Conservation (phyloP, 2,329 filamentous ascomycete genomes). For the Fusarium sp. region DNA sequence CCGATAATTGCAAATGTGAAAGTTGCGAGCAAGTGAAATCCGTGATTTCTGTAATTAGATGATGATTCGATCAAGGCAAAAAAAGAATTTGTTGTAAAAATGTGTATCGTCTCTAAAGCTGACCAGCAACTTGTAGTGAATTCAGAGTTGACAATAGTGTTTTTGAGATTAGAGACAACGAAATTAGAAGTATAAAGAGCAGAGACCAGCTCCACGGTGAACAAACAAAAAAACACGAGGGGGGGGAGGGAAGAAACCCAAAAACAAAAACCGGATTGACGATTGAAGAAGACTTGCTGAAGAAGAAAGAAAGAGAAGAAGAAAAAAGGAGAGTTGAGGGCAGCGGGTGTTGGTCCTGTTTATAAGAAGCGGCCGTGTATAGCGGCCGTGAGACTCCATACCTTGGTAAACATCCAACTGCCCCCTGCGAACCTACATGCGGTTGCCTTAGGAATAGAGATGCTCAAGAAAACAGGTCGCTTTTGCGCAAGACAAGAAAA, state of each 20-base stretch:
- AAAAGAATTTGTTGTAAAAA: conserved; percentile 33
- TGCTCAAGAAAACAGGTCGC: conserved; percentile 7
- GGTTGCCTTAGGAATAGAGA: conserved; percentile 28
- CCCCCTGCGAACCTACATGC: conserved; percentile 5
- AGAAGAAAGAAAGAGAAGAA: conserved; percentile 59
- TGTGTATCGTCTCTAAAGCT: conserved; percentile 49
- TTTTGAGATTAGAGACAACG: conserved; percentile 44
- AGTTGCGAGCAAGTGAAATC: conserved; percentile 65
- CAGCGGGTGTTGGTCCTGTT: conserved; percentile 49
- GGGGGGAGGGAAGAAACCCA: conserved; percentile 50
- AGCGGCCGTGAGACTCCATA: conserved; percentile 16
- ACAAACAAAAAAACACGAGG: conserved; percentile 51
- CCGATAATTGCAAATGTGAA: conserved; percentile 38
- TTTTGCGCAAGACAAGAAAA: conserved; percentile 5
- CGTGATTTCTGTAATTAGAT: conserved; percentile 58
- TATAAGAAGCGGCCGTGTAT: conserved; percentile 41
- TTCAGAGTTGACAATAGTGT: conserved; percentile 26
- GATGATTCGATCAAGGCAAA: conserved; percentile 45
- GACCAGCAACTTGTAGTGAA: conserved; percentile 52
- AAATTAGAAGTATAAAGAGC: conserved; percentile 50
- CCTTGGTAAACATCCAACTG: background rate
- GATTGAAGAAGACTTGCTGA: conserved; percentile 71
- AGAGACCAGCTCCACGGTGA: conserved; percentile 65
- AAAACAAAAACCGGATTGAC: conserved; percentile 62
- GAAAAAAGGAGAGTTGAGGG: conserved; percentile 44